Conservation (phyloP, 1,284 basidiomycete species). For the Melampsora larici-populina region DNA sequence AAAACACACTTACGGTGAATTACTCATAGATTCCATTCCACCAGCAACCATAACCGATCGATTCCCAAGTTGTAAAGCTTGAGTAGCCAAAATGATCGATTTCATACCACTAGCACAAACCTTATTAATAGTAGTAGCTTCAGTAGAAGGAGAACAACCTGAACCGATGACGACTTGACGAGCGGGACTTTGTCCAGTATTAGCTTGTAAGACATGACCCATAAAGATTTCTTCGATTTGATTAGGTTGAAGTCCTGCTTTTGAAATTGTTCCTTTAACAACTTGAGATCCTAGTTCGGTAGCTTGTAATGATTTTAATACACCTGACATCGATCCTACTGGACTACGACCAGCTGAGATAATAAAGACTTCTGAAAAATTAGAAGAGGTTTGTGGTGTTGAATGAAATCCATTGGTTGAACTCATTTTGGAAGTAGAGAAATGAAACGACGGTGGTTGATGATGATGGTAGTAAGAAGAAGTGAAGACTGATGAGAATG, state of each 20-base stretch:
- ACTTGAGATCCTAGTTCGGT: constrained; percentile 84
- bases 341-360: constrained; percentile 91
- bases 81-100: constrained; percentile 56
- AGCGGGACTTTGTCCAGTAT: constrained; percentile 56
- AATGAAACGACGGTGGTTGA: no score
- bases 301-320: constrained; percentile 81
- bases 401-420: background rate
- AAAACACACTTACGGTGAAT: constrained; percentile 55
- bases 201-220: constrained; percentile 66
- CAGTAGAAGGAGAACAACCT: constrained; percentile 75
- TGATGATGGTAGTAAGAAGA: no score
- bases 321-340: constrained; percentile 86
- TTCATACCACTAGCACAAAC: constrained; percentile 58
- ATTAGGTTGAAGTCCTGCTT: constrained; percentile 73
- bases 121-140: constrained; percentile 96
- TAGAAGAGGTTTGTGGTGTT: background rate
- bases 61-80: constrained; percentile 56
- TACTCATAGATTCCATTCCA: constrained; percentile 58
- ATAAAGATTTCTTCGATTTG: constrained; percentile 92
- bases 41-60: constrained; percentile 56
- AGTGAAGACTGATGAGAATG: no score
- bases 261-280: constrained; percentile 81
- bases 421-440: no score
- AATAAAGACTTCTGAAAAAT: constrained; percentile 71
- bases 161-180: constrained; percentile 70